These are phyloP conservation scores for Kingdonia uniflora DNA, from an alignment of 164 flowering plant species.

Conservation along the genomic window DNA sequence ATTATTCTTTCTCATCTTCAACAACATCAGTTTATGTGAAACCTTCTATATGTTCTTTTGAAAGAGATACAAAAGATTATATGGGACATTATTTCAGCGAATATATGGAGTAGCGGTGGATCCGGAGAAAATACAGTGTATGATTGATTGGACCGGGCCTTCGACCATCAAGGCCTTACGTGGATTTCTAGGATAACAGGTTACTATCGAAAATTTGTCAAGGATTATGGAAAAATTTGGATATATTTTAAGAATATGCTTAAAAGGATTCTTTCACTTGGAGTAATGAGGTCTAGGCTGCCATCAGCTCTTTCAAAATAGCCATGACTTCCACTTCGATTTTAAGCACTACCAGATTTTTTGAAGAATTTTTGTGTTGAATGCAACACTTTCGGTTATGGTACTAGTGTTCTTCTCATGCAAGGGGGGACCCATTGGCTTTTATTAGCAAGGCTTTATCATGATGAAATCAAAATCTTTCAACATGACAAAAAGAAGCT, in stretches of 20 bases:
- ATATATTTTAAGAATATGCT: not conserved
- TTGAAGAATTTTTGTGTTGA: not conserved
- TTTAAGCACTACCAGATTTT: conserved; percentile 1
- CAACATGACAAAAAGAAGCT: too few species aligned
- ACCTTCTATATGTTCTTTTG: not conserved
- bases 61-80: not conserved
- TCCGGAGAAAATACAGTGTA: not conserved
- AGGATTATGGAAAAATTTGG: not conserved
- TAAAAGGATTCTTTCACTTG: not conserved
- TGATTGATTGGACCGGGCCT: not conserved
- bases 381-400: not conserved
- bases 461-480: not conserved
- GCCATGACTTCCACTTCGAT: not conserved
- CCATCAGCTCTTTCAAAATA: not conserved
- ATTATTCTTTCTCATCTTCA: not conserved
- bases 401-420: not conserved
- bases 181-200: conserved; percentile 4
- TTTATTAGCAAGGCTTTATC: not conserved
- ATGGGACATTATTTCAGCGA: not conserved
- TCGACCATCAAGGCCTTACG: not conserved
- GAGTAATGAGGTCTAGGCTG: not conserved
- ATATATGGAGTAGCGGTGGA: not conserved
- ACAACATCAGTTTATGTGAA: not conserved
- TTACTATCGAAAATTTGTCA: not conserved
- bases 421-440: not conserved